Base-by-base conservation (phyloP, 2,329 filamentous ascomycete genomes). In the Claviceps pusilla region DNA sequence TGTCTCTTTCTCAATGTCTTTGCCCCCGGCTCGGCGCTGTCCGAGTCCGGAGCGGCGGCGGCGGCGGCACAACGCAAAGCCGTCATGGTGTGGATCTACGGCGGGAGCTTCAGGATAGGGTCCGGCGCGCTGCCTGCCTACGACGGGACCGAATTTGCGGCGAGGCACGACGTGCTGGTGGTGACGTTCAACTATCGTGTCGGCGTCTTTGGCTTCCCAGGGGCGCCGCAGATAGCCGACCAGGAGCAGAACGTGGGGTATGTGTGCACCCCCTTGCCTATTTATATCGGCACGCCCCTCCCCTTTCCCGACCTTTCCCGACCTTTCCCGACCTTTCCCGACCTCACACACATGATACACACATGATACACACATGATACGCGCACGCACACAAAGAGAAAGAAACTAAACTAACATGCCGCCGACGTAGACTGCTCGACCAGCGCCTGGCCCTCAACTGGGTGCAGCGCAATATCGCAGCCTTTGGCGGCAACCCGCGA, bases 401-500 rank as follows among this genome's bases (percentile, higher is more conserved):
- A 33, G 31, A 33, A 19, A 19, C 35, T 37, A 33, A 19, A 19
- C 35, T 37, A 37, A 37, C 35, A 10, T 37, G 7, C 10, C 35
- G 3, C 35, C 31, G 31, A 24, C n/a, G 10, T 12, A 47, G 45
- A 47, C 11, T 47, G 24, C 45, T 47, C 14, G 45, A 85, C 57
- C 80, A 84, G 61, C 69, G 78, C 28, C 65, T 79, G 2, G 80
- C 74, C 0, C 65, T 85, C 31, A 59, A 82, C 56, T 85, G 82
- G 82, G 71, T 82, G 0, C 74, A 77, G 3, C 77, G 82, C 56
- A 82, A 85, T 59, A 82, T 86, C 55, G 74, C 69, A 0, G 68
- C 73, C 0, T 87, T 86, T 62, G 83, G 83, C 3, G 83, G 83
- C 2, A 80, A 86, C 59, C 77, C 81, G 0, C 65, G 69, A 2